Percentiles rank a stretch among this genome's conserved stretches.
Conservation (phyloP, 1,284 basidiomycete species). For the Agaricales sp. region DNA sequence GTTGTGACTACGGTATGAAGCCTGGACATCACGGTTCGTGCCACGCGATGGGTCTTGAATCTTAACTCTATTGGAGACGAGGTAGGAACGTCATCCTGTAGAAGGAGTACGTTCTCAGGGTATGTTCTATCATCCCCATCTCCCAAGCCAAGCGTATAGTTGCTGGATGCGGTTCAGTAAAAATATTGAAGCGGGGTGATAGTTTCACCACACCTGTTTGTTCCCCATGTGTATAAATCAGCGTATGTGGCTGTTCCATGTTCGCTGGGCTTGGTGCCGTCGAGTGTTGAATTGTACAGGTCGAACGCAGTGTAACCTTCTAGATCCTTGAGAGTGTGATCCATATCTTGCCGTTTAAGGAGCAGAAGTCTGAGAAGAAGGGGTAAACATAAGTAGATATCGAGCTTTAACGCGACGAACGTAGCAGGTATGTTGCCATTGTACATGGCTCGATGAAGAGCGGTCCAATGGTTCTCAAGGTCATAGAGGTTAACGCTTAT, state of each 20-base stretch:
- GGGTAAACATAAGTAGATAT: constrained; percentile 5
- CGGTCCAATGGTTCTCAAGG: constrained; percentile 83
- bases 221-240: constrained; percentile 88
- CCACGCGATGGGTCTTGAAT: constrained; percentile 27
- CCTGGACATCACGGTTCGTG: constrained; percentile 70
- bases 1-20: constrained; percentile 81
- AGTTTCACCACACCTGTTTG: constrained; percentile 56
- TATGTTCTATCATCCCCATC: constrained; percentile 72
- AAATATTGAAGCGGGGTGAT: constrained; percentile 3
- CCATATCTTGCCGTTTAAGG: constrained; percentile 66
- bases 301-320: constrained; percentile 95
- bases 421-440: constrained; percentile 76
- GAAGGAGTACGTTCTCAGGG: constrained; percentile 72
- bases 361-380: constrained; percentile 49
- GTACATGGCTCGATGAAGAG: constrained; percentile 88
- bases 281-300: constrained; percentile 85
- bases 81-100: constrained; percentile 12
- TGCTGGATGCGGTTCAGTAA: constrained; percentile 30
- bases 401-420: constrained; percentile 24
- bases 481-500: constrained; percentile 82
- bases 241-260: constrained; percentile 23
- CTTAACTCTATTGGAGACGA: not conserved
- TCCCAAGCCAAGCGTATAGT: constrained; percentile 77
- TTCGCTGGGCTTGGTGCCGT: constrained; percentile 54
- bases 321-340: constrained; percentile 69